Percentiles rank a stretch among this genome's conserved stretches.
phyloP scores from a whole-genome alignment of 1,139 yeast genomes.

The Candida mesenterica region DNA sequence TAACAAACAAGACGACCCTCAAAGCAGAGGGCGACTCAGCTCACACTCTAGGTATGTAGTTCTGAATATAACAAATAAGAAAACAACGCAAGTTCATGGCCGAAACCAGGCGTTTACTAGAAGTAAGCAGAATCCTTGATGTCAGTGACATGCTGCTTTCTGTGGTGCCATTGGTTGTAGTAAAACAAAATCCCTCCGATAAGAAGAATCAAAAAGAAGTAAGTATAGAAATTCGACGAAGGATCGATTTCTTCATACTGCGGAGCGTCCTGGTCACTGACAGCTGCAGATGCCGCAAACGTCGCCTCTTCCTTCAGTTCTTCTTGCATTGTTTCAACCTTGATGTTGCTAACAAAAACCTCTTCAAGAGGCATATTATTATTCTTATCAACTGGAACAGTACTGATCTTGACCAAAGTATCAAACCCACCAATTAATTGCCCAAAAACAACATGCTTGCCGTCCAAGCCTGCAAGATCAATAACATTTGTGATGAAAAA shows the following conservation, averaged over 20 bases:
- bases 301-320: constrained; percentile 3
- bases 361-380: constrained; percentile 15
- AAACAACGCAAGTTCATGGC: too few species aligned
- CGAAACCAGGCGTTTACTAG: constrained; percentile 5
- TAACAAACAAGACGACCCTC: too few species aligned
- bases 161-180: constrained; percentile 20
- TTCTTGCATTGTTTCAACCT: constrained; percentile 1
- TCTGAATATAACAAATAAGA: too few species aligned
- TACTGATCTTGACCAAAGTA: constrained; percentile 15
- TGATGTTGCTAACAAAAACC: constrained; percentile 17
- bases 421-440: constrained; percentile 41
- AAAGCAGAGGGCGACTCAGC: too few species aligned
- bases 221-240: constrained; percentile 14
- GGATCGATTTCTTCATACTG: constrained; percentile 8
- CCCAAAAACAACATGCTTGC: constrained; percentile 59
- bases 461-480: constrained; percentile 37
- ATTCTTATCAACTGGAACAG: constrained; percentile 9
- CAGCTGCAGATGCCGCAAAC: neutral
- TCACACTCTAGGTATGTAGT: too few species aligned
- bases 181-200: constrained; percentile 12
- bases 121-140: constrained; percentile 28
- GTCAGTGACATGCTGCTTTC: constrained; percentile 27
- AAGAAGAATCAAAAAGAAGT: constrained; percentile 16
- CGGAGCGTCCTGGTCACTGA: constrained; percentile 2
- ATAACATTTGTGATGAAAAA: constrained; percentile 37